Percentiles rank a stretch among this genome's conserved stretches.
These are phyloP conservation scores for Pisolithus microcarpus DNA, from an alignment of 768 basidiomycete genomes.

Conservation along the genomic window DNA sequence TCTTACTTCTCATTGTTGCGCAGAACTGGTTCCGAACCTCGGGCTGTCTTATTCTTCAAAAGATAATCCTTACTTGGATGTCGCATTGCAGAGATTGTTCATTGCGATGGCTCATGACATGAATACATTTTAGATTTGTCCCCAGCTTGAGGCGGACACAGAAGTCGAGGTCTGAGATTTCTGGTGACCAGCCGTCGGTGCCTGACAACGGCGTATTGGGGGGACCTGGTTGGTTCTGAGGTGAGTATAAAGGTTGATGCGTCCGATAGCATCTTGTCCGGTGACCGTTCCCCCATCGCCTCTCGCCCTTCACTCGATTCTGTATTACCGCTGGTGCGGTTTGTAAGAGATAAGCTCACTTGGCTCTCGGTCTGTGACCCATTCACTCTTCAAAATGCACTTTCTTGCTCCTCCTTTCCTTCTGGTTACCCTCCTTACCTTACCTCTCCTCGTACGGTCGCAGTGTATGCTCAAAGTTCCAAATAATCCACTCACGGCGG, in stretches of 20 bases:
- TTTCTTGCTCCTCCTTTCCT: constrained; percentile 5
- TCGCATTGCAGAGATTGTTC: no score
- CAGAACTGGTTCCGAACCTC: no score
- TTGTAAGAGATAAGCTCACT: neutral
- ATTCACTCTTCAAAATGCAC: constrained; percentile 6
- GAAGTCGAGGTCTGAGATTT: no score
- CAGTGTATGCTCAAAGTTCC: constrained; percentile 20
- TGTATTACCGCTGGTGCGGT: neutral
- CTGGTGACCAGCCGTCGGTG: neutral
- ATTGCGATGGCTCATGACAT: no score
- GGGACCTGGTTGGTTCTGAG: no score
- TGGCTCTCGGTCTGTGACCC: neutral
- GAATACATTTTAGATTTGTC: no score
- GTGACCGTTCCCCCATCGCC: neutral
- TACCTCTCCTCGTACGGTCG: constrained; percentile 9
- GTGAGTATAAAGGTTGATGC: no score
- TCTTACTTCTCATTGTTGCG: no score
- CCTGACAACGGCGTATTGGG: neutral
- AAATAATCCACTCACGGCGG: constrained; percentile 15
- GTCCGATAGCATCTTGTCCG: neutral
- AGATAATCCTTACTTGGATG: no score
- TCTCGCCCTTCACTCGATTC: neutral
- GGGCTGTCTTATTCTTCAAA: no score
- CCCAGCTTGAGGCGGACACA: no score
- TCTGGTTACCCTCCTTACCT: constrained; percentile 11